phyloP scores from a whole-genome alignment of 1,284 basidiomycete species.

The Porodaedalea pini region DNA sequence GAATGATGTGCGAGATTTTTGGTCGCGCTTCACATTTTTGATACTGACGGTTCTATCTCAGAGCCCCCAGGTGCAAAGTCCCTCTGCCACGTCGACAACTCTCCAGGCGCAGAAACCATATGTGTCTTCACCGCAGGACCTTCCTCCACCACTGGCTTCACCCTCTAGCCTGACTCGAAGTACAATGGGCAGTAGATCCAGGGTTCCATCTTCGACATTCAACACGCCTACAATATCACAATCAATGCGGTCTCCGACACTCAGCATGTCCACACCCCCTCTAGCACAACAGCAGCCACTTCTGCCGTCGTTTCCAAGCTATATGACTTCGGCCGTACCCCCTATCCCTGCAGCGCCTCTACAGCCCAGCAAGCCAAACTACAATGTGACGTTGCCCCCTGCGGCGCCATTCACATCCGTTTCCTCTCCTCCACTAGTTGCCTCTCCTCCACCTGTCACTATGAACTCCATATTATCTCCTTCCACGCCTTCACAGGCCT shows the following conservation, averaged over 20 bases:
- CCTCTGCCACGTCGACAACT: slow-evolving; percentile 22
- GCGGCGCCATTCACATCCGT: slow-evolving; percentile 37
- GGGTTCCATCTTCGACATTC: slow-evolving; percentile 25
- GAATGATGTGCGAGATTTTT: slow-evolving; percentile 40
- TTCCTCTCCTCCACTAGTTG: slow-evolving; percentile 41
- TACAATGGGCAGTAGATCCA: slow-evolving; percentile 30
- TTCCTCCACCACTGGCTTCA: slow-evolving; percentile 22
- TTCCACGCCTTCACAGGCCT: slow-evolving; percentile 23
- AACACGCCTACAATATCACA: slow-evolving; percentile 22
- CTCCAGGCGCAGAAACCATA: slow-evolving; percentile 24
- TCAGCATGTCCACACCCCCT: slow-evolving; percentile 2
- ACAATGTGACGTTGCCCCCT: slow-evolving; percentile 16
- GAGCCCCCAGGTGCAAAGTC: slow-evolving; percentile 23
- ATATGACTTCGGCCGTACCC: neutral
- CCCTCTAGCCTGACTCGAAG: slow-evolving; percentile 21
- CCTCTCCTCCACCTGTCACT: slow-evolving; percentile 5
- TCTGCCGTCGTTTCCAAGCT: slow-evolving; percentile 9
- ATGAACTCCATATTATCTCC: slow-evolving; percentile 14
- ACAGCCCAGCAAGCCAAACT: slow-evolving; percentile 19
- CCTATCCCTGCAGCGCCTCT: neutral
- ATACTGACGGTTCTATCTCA: neutral
- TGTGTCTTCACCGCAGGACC: slow-evolving; percentile 10
- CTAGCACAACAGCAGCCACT: neutral
- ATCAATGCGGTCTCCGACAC: slow-evolving; percentile 31
- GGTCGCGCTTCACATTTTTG: neutral